phyloP scores from a whole-genome alignment of 306 rosid species.

The Quillaja saponaria region DNA sequence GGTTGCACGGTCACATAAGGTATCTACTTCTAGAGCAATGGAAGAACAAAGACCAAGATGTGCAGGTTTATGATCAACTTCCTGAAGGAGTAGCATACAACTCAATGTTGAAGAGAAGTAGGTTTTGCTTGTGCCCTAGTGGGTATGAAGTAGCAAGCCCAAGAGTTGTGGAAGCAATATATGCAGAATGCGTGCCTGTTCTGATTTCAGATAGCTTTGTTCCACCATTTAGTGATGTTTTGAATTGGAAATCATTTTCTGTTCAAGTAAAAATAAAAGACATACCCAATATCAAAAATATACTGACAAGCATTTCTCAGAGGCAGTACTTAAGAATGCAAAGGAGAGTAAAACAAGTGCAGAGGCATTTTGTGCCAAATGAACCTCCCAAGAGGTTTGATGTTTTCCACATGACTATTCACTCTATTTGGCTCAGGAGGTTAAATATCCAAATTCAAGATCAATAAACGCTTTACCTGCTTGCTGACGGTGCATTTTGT shows the following conservation, averaged over 20 bases:
- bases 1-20: conserved; percentile 56
- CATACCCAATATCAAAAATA: conserved; percentile 52
- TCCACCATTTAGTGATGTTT: conserved; percentile 58
- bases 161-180: conserved; percentile 56
- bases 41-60: conserved; percentile 59
- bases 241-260: conserved; percentile 58
- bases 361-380: conserved; percentile 61
- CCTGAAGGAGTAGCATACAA: conserved; percentile 44
- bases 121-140: conserved; percentile 63
- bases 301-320: conserved; percentile 51
- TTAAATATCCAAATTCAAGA: conserved; percentile 45
- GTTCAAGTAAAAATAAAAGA: conserved; percentile 44
- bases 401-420: conserved; percentile 53
- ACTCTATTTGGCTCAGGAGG: conserved; percentile 68
- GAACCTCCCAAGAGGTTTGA: conserved; percentile 55
- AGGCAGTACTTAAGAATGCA: conserved; percentile 43
- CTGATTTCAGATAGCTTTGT: conserved; percentile 53
- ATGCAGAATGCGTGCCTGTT: conserved; percentile 63
- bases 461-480: no score
- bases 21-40: conserved; percentile 40
- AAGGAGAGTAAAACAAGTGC: conserved; percentile 49
- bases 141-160: no score
- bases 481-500: conserved; percentile 1
- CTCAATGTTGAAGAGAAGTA: conserved; percentile 49
- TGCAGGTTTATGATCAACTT: conserved; percentile 48